Conservation (phyloP, 179 eudicot genomes). For the Amaranthus tricolor region DNA sequence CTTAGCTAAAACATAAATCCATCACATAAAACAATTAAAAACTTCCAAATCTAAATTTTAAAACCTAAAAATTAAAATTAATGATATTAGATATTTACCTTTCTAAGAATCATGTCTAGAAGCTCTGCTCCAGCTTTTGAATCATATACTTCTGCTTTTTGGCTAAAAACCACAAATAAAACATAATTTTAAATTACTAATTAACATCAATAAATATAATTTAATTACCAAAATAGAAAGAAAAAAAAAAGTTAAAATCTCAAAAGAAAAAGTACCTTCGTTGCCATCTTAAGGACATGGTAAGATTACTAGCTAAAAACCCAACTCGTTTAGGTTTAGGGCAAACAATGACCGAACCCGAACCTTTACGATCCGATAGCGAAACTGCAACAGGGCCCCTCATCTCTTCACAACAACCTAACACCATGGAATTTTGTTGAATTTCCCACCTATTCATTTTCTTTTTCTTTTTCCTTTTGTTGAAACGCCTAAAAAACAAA, state of each 20-base stretch:
- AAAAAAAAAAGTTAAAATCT: not conserved
- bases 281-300: constrained; percentile 44
- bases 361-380: constrained; percentile 31
- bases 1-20: not conserved
- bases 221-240: not conserved
- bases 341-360: constrained; percentile 41
- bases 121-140: constrained; percentile 51
- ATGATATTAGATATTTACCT: constrained; percentile 20
- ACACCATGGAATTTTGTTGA: constrained; percentile 32
- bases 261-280: constrained; percentile 31
- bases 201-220: not conserved
- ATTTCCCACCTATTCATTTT: constrained; percentile 46
- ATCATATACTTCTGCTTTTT: constrained; percentile 34
- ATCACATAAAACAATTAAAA: not conserved
- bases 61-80: not conserved
- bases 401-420: constrained; percentile 39
- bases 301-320: constrained; percentile 29
- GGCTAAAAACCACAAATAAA: constrained; percentile 25
- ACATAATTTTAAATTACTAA: not conserved
- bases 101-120: constrained; percentile 43
- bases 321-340: constrained; percentile 52
- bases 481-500: constrained; percentile 21
- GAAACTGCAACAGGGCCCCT: constrained; percentile 25
- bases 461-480: not conserved
- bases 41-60: too few species aligned